A percentile compares a stretch with the other conserved stretches of the same genome.
Evolutionary conservation across 2,329 filamentous ascomycete species (phyloP).

Genomic region (Penicillium carneum): DNA sequence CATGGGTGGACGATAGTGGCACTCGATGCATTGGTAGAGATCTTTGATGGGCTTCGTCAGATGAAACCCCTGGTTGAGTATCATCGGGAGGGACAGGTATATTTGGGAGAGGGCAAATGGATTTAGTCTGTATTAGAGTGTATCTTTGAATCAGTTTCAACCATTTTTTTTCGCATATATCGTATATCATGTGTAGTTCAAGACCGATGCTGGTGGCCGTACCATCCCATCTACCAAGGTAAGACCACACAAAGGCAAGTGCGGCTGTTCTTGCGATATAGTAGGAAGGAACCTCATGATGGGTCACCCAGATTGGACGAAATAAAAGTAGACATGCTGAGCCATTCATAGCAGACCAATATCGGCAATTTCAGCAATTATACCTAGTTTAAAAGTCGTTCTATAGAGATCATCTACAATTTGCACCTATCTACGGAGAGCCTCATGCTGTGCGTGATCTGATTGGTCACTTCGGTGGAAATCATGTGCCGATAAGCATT

Average conservation of each 20-base stretch:
- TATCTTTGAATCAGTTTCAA: not conserved
- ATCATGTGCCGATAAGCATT: slow-evolving; percentile 42
- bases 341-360: no score
- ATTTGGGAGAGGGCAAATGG: slow-evolving; percentile 39
- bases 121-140: slow-evolving; percentile 1
- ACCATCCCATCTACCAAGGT: not conserved
- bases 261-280: no score
- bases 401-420: no score
- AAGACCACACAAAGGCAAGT: not conserved
- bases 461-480: slow-evolving; percentile 42
- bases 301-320: no score
- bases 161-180: not conserved
- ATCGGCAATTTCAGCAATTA: no score
- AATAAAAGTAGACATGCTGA: no score
- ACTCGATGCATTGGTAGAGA: slow-evolving; percentile 38
- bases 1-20: slow-evolving; percentile 38
- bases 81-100: slow-evolving; percentile 34
- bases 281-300: no score
- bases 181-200: no score
- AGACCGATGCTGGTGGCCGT: slow-evolving; percentile 26
- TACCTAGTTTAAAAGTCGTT: no score
- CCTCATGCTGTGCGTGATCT: slow-evolving; percentile 3
- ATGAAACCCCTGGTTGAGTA: slow-evolving; percentile 36
- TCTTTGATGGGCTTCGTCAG: slow-evolving; percentile 37
- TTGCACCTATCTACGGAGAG: no score